A percentile compares a stretch with the other conserved stretches of the same genome.
These are phyloP conservation scores for Sclerotinia subarctica DNA, from an alignment of 2,329 filamentous ascomycete genomes.

Conservation along the genomic window DNA sequence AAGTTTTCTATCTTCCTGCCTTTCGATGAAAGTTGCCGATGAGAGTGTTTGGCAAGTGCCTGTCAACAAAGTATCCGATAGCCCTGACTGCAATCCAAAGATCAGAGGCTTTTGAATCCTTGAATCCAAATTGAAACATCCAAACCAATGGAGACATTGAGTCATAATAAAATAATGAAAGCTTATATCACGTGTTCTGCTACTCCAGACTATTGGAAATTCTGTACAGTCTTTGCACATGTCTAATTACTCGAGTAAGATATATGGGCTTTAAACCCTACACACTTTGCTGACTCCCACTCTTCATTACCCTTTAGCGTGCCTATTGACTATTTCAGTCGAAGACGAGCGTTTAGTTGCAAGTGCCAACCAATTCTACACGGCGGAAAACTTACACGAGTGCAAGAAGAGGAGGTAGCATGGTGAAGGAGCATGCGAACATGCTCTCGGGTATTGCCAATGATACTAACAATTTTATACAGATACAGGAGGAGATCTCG, in stretches of 20 bases:
- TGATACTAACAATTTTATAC: background rate
- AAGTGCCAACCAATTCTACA: background rate
- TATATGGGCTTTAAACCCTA: background rate
- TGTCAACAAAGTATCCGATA: too few species aligned
- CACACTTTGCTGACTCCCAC: background rate
- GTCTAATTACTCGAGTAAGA: background rate
- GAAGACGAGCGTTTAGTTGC: background rate
- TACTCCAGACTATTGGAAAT: too few species aligned
- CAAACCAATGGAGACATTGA: too few species aligned
- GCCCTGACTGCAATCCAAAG: too few species aligned
- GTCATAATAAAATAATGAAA: too few species aligned
- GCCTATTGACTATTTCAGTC: background rate
- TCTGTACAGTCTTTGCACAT: too few species aligned
- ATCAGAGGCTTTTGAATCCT: too few species aligned
- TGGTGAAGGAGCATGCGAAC: background rate
- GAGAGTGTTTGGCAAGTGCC: background rate
- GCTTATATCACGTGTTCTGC: too few species aligned
- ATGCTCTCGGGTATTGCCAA: too few species aligned
- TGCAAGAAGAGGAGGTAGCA: background rate
- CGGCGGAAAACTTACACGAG: background rate
- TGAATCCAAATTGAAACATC: background rate
- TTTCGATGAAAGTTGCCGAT: background rate
- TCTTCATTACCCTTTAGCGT: background rate
- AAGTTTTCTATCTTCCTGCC: background rate
- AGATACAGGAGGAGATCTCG: conserved; percentile 4